Percentiles rank a stretch among this genome's conserved stretches.
Conservation (phyloP, 2,329 filamentous ascomycete genomes). For the Claviceps sp. region DNA sequence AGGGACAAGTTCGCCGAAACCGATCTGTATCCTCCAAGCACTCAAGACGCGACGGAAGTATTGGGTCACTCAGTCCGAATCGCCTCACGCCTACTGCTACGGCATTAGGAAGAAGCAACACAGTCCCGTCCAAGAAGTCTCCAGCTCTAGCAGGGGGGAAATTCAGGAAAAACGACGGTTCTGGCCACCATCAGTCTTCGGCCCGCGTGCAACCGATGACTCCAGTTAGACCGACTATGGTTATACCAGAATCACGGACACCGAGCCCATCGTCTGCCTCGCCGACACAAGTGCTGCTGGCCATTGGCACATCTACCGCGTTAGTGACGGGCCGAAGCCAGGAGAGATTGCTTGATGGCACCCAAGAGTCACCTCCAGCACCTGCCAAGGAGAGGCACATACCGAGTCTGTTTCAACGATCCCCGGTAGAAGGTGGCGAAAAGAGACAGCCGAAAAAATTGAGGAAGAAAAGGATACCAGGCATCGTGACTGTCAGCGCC, state of each 20-base stretch:
- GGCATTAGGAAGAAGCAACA: constrained; percentile 61
- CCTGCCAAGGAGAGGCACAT: constrained; percentile 55
- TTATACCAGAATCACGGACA: constrained; percentile 9
- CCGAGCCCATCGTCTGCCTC: constrained; percentile 16
- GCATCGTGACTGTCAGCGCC: constrained; percentile 69
- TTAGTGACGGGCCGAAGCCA: constrained; percentile 31
- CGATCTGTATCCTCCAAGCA: constrained; percentile 85
- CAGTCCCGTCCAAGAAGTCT: constrained; percentile 80
- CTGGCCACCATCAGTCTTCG: constrained; percentile 18
- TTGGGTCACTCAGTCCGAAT: constrained; percentile 54
- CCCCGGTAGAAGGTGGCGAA: constrained; percentile 45
- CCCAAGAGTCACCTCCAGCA: constrained; percentile 35
- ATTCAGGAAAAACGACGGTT: constrained; percentile 36
- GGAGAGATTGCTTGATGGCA: constrained; percentile 31
- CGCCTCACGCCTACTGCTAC: constrained; percentile 41
- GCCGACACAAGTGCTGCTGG: constrained; percentile 13
- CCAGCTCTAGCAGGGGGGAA: constrained; percentile 55
- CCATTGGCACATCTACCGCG: constrained; percentile 16
- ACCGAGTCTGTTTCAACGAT: constrained; percentile 56
- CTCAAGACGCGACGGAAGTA: constrained; percentile 60
- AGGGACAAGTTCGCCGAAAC: constrained; percentile 69
- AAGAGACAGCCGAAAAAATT: constrained; percentile 78
- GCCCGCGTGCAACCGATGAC: constrained; percentile 25
- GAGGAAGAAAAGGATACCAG: constrained; percentile 70
- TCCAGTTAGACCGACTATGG: constrained; percentile 16